Evolutionary conservation across 495 filamentous ascomycete species (phyloP), one percentile per base, ranked within the genome.

Genomic region (Hypoxylon fuscum): DNA sequence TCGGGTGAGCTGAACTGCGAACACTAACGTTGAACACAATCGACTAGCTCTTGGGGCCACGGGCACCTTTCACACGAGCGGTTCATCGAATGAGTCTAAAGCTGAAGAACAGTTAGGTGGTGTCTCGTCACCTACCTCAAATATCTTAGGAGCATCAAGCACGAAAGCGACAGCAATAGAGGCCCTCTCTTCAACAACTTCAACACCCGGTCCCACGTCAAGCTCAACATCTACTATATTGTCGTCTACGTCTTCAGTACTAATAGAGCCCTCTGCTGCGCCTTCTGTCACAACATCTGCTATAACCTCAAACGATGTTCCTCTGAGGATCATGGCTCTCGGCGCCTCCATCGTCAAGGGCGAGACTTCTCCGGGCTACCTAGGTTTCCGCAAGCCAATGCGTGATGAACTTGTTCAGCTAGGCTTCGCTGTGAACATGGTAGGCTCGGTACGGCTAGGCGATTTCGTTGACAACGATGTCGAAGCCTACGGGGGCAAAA

Each of bases 321-420:
- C 62, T n/a, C 71, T 85, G 4, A 71, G 81, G 17, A 74, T 83
- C 32, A 70, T 85, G 66, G 79, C 82, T n/a, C 72, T 85, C 9
- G 84, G 84, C 10, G 83, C 82, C 14, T 86, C 83, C 0, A 83
- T 86, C 46, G 85, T 83, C 8, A 74, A 73, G 31, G 84, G 84
- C 6, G 79, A 76, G 34, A 66, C 62, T 11, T 82, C 78, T 1
- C 72, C 64, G 0, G 79, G 81, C 35, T 75, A 76, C n/a, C 78
- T 84, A 59, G 83, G 83, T 18, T 87, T 85, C 66, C 81, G 84
- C 31, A 72, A 72, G 14, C 61, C 72, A 55, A 71, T 81, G 22
- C 66, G 64, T 14, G 69, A 74, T 35, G 43, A 66, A 5, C 72
- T 81, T 1, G 48, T 59, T 15, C 58, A 55, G 1, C 58, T 52